Evolutionary conservation across 2,329 filamentous ascomycete species (phyloP), one percentile per base, ranked within the genome.

Genomic region (Aciculosporium take): DNA sequence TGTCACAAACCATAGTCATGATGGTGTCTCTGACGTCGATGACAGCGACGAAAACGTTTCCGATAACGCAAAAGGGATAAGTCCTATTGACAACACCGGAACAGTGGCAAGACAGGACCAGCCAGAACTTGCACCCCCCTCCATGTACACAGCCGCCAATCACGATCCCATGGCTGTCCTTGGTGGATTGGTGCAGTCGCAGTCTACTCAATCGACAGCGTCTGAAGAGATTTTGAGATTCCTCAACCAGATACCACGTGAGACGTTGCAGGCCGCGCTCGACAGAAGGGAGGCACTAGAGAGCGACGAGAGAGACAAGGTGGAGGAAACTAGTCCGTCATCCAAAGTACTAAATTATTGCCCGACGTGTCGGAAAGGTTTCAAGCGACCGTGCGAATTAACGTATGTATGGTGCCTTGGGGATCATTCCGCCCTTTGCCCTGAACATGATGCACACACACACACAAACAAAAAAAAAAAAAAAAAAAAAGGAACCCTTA

Each of bases 361-460:
- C 44, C 15, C 47, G 0, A 41, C 51, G 0, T 78, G 74, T 41
- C 5, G 25, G 4, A 77, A 74, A 49, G 46, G 41, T 1, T 76
- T 70, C 42, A 49, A 46, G 3, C 64, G 74, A 28, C 66, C 52
- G 24, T 78, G 72, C 51, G 74, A 79, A 51, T 60, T 79, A 23
- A 78, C 68, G 74, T 78, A 63, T 44, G 67, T 48, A 5, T 23
- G 17, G 15, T 37, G 13, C 21, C 17, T 30, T 18, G 7, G 18
- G 8, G 23, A 8, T 31, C 2, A 15, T 12, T n/a, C n/a, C 17
- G 17, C 10, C 20, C 12, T n/a, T 3, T 39, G 17, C 37, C 13
- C 12, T 3, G 7, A 9, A 30, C n/a, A 29, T 15, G 25, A 30
- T 32, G 5, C 12, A n/a, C n/a, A n/a, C n/a, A n/a, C n/a, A n/a